Evolutionary conservation across 148 eudicot genomes (phyloP).

Genomic region (Diospyros kaki): DNA sequence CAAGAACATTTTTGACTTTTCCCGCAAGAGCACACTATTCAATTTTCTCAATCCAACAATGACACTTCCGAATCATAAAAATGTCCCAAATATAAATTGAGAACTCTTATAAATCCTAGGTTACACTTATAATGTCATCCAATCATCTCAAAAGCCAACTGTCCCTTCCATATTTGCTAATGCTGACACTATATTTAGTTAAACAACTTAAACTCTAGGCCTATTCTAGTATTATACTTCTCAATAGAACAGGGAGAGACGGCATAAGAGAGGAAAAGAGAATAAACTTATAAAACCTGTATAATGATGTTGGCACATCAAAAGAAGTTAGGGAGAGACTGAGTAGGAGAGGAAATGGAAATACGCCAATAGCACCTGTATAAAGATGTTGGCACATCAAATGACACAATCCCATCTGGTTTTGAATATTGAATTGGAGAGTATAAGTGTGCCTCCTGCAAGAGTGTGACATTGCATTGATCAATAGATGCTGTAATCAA

Average conservation of each 20-base stretch:
- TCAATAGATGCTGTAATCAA: neutral
- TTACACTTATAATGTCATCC: neutral
- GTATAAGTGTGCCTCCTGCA: conserved; percentile 67
- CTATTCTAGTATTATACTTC: too few species aligned
- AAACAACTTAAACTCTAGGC: neutral
- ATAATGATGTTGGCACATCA: conserved; percentile 85
- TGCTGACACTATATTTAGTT: too few species aligned
- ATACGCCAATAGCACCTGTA: conserved; percentile 49
- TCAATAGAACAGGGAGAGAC: neutral
- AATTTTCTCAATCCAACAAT: too few species aligned
- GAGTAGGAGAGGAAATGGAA: neutral
- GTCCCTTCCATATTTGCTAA: neutral
- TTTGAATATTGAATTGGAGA: conserved; percentile 80
- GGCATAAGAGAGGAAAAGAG: neutral
- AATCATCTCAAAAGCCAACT: neutral
- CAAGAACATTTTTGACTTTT: neutral
- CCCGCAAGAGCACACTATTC: too few species aligned
- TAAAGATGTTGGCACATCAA: conserved; percentile 86
- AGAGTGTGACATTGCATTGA: conserved; percentile 7
- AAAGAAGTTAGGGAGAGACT: conserved; percentile 34
- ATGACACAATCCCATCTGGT: conserved; percentile 82
- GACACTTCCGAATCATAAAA: neutral
- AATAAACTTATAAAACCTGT: conserved; percentile 46
- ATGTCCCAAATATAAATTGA: neutral
- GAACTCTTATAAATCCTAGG: neutral